A percentile compares a stretch with the other conserved stretches of the same genome.
Evolutionary conservation across 2,329 filamentous ascomycete genomes (phyloP).

Genomic region (Sporothrix luriei): DNA sequence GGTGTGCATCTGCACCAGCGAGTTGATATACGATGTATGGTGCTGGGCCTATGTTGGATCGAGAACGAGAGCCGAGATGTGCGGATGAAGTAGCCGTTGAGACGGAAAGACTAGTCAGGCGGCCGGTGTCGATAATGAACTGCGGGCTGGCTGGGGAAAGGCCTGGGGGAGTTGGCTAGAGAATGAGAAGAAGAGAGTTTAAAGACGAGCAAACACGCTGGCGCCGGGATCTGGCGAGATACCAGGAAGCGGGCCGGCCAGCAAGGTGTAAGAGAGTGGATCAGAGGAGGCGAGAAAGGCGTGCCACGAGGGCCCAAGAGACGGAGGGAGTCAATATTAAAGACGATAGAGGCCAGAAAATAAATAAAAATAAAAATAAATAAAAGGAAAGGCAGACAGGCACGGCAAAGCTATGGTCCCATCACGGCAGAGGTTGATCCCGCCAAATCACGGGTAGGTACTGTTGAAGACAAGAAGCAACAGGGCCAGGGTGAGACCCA

Average conservation of each 20-base stretch:
- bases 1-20: constrained; percentile 18
- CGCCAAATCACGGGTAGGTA: constrained; percentile 19
- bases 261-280: constrained; percentile 29
- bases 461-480: not conserved
- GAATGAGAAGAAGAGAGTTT: not conserved
- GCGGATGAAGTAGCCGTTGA: not conserved
- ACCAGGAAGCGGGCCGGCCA: constrained; percentile 23
- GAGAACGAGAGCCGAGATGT: constrained; percentile 8
- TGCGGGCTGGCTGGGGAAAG: constrained; percentile 11
- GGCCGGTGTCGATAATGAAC: not conserved
- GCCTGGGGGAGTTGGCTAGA: constrained; percentile 12
- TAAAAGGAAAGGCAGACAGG: not conserved
- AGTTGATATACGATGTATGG: constrained; percentile 3
- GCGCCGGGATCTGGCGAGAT: constrained; percentile 2
- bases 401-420: constrained; percentile 16
- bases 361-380: no score
- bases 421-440: constrained; percentile 24
- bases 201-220: constrained; percentile 7
- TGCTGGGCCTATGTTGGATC: not conserved
- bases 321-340: not conserved
- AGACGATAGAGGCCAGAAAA: no score
- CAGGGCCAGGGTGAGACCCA: not conserved
- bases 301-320: constrained; percentile 11
- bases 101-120: not conserved
- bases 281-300: not conserved